Base-by-base conservation (phyloP, 768 basidiomycete genomes). In the Pulveroboletus frians region DNA sequence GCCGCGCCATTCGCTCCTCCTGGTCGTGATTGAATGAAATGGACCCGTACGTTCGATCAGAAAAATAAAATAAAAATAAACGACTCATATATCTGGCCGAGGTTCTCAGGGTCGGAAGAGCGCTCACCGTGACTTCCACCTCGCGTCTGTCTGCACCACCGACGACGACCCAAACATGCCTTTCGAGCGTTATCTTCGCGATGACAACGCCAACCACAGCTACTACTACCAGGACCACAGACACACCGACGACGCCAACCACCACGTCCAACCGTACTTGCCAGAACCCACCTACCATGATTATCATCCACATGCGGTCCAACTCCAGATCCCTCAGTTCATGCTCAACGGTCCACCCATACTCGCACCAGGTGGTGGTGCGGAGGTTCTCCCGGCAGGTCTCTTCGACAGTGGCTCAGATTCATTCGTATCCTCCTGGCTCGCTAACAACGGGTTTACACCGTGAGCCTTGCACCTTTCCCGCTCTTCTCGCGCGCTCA, bases 291-390 rank as follows among this genome's bases (percentile, higher is more conserved):
- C 36, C 5, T 50, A 27, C 40, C 15, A 54, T 46, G 40, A 42
- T 37, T 43, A 46, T 39, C 30, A 41, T 26, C 59, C 65, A 26
- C 54, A 60, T 57, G 53, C 61, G 6, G 60, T 76, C 53, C 74
- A 73, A 48, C 76, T 87, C 54, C 82, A 85, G 64, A 71, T 88
- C 32, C 86, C 85, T 4, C 73, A 76, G 23, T 87, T 84, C 63
- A 76, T 88, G 68, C 70, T 78, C 57, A 67, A 66, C 51, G 76
- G 75, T 4, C 72, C 76, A 0, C 83, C 86, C 23, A 75, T 76
- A 2, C 74, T 88, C 18, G 83, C 83, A 2, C 79, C 75, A 2
- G 85, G 85, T 18, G 86, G 85, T 20, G 85, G 88, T 31, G 85
- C 83, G 9, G 88, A 88, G 65, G 80, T 84, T 13, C 61, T 88